Evolutionary conservation across 1,139 yeast species (phyloP).

Genomic region (Suhomyces wounanorum): DNA sequence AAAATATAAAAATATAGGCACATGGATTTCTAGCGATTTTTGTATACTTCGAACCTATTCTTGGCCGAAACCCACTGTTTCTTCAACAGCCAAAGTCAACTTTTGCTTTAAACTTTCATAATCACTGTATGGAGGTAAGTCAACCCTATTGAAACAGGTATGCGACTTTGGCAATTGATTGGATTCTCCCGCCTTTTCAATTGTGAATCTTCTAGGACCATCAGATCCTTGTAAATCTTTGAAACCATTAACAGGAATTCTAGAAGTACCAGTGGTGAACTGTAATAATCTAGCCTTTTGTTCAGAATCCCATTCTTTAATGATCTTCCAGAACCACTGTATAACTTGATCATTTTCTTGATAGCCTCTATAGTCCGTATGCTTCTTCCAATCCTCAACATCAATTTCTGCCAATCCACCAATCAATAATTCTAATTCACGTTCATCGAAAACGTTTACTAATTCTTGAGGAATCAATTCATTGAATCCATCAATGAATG

Average conservation of each 20-base stretch:
- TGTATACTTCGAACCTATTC: conserved; percentile 47
- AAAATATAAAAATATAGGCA: neutral
- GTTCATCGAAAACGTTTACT: conserved; percentile 94
- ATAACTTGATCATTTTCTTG: conserved; percentile 95
- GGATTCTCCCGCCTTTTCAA: conserved; percentile 95
- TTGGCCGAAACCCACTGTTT: conserved; percentile 95
- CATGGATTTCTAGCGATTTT: neutral
- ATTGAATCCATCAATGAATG: conserved; percentile 95
- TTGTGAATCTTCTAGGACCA: conserved; percentile 97
- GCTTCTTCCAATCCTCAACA: conserved; percentile 98
- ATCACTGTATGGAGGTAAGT: conserved; percentile 79
- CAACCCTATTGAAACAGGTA: conserved; percentile 92
- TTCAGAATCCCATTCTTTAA: conserved; percentile 93
- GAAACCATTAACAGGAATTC: conserved; percentile 98
- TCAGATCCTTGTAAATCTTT: conserved; percentile 98
- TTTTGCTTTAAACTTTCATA: conserved; percentile 78
- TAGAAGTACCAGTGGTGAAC: conserved; percentile 97
- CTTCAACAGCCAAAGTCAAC: conserved; percentile 85
- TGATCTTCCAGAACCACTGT: conserved; percentile 98
- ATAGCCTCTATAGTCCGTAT: conserved; percentile 97
- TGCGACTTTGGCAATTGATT: conserved; percentile 95
- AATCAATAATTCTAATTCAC: conserved; percentile 91
- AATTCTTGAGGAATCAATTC: conserved; percentile 96
- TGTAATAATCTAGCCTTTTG: conserved; percentile 94
- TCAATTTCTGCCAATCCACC: conserved; percentile 99